phyloP scores from a whole-genome alignment of 345 rosid genomes.

The Salix exigua region DNA sequence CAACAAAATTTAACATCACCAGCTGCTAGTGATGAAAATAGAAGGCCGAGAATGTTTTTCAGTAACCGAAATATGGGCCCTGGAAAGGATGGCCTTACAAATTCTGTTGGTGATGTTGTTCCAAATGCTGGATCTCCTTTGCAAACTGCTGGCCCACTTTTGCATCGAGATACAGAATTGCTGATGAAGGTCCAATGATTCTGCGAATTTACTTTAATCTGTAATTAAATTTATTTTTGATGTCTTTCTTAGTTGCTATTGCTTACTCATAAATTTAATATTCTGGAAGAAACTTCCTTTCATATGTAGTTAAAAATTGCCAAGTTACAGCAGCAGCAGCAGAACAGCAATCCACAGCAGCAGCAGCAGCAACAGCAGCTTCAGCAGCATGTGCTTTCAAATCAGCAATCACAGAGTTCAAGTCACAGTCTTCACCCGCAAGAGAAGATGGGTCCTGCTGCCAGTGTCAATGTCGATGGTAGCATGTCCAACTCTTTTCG shows the following conservation, averaged over 20 bases:
- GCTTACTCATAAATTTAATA: background rate
- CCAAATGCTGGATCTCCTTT: conserved; percentile 66
- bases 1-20: conserved; percentile 83
- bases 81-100: conserved; percentile 70
- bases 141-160: conserved; percentile 52
- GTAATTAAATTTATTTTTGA: background rate
- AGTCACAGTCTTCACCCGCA: conserved; percentile 70
- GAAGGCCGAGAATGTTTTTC: conserved; percentile 72
- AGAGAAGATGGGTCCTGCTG: conserved; percentile 78
- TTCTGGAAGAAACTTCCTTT: background rate
- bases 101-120: conserved; percentile 68
- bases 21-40: conserved; percentile 64
- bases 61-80: conserved; percentile 56
- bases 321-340: conserved; percentile 49
- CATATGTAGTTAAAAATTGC: conserved; percentile 61
- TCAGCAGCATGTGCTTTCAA: conserved; percentile 59
- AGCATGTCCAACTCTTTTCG: conserved; percentile 86
- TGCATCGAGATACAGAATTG: conserved; percentile 63
- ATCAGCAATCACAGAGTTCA: conserved; percentile 73
- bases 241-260: background rate
- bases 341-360: conserved; percentile 49
- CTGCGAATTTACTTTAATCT: background rate
- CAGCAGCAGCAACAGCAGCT: conserved; percentile 45
- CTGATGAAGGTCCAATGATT: conserved; percentile 52
- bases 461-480: conserved; percentile 70